A percentile compares a stretch with the other conserved stretches of the same genome.
These are phyloP conservation scores for Solanum piurae DNA, from an alignment of 257 asterid genomes.

Conservation along the genomic window DNA sequence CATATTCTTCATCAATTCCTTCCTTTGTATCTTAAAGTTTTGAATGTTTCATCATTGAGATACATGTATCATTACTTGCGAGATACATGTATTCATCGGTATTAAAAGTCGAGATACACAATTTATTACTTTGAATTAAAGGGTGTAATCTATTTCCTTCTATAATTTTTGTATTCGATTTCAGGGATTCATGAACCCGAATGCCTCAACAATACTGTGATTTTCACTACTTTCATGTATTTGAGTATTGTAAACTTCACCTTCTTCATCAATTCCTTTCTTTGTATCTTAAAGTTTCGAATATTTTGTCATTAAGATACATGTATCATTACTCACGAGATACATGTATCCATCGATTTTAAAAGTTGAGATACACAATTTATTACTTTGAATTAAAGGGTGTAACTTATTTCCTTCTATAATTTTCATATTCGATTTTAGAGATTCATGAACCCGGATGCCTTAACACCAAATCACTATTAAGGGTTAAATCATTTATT, in stretches of 20 bases:
- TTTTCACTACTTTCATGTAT: neutral
- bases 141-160: neutral
- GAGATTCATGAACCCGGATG: neutral
- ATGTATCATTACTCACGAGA: neutral
- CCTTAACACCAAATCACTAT: neutral
- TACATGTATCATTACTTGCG: neutral
- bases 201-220: neutral
- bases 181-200: neutral
- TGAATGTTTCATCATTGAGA: neutral
- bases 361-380: neutral
- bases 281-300: neutral
- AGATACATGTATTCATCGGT: neutral
- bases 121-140: neutral
- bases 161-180: too few species aligned
- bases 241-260: neutral
- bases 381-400: neutral
- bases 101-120: neutral
- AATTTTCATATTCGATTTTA: neutral
- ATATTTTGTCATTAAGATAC: neutral
- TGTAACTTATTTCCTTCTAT: neutral
- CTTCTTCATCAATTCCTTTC: neutral
- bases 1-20: neutral
- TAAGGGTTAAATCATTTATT: too few species aligned
- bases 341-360: neutral
- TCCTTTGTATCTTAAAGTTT: neutral